These are phyloP conservation scores for Limnanthes douglasii DNA, from an alignment of 345 rosid species.

Conservation along the genomic window DNA sequence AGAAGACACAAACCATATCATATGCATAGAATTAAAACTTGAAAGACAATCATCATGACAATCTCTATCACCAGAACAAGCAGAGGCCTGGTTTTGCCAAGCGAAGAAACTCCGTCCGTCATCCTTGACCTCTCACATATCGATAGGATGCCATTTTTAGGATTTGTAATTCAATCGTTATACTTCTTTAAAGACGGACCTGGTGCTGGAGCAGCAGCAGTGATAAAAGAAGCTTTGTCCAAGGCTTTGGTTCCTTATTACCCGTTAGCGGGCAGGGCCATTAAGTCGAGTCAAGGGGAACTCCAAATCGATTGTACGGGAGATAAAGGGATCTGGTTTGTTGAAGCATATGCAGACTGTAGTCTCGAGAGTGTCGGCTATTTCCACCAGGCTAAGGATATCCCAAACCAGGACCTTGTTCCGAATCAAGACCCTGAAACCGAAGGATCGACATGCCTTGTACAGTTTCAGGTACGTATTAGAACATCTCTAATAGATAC, in stretches of 20 bases:
- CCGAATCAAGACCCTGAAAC: slow-evolving; percentile 4
- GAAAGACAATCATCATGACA: too few relatives aligned
- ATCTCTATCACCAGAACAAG: slow-evolving; percentile 5
- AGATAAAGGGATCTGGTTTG: not conserved
- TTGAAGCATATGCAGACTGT: not conserved
- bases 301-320: not conserved
- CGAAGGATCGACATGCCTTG: slow-evolving; percentile 3
- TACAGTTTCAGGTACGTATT: slow-evolving; percentile 3
- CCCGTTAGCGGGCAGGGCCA: not conserved
- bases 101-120: slow-evolving; percentile 1
- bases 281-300: not conserved
- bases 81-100: not conserved
- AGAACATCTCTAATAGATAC: too few relatives aligned
- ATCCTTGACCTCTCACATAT: slow-evolving; percentile 1
- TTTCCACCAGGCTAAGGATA: not conserved
- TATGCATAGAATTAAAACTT: too few relatives aligned
- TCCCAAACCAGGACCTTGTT: not conserved
- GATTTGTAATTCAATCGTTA: not conserved
- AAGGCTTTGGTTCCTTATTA: not conserved
- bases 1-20: too few relatives aligned
- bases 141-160: slow-evolving; percentile 3
- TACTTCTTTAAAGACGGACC: not conserved
- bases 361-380: not conserved
- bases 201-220: slow-evolving; percentile 9
- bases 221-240: not conserved